Evolutionary conservation across 1,284 basidiomycete genomes (phyloP), one percentile per base, ranked within the genome.

Genomic region (Trametes polyzona): DNA sequence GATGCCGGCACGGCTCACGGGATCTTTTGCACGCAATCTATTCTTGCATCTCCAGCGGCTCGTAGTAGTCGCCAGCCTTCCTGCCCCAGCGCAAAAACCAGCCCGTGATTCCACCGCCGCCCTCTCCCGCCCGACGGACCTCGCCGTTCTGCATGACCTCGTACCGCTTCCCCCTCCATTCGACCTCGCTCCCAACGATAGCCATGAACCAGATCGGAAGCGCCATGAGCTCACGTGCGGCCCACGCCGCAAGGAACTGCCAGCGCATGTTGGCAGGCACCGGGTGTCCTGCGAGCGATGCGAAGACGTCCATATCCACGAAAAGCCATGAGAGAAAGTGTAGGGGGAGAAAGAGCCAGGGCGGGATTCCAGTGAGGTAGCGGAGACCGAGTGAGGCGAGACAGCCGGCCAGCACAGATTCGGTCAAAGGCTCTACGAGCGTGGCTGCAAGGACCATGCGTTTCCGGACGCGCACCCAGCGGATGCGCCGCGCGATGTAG

Each of bases 381-480:
- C 70, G 70, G 47, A 87, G 67, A 43, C 87, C 83, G 59, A 81
- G 74, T 17, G 83, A 77, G 14, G 83, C 84, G 58, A 95, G 81
- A 19, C 83, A 52, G 16, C 90, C 87, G 27, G 88, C 77, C 16
- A 93, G 71, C 33, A 96, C 72, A 35, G 85, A 88, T 74, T 98
- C 95, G 12, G 94, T 96, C 68, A 96, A 84, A 1, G 96, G 95
- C 71, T 98, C 95, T 24, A 91, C 65, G 49, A 96, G 58, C 0
- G 94, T 96, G 4, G 93, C 93, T 6, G 82, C 78, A 32, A 92
- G 72, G 1, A 92, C 89, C 94, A 97, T 97, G 67, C 87, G 87
- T 71, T 96, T 96, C 52, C 95, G 84, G 24, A 97, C 95, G 40
- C 95, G 86, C 67, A 98, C 95, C 95, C 95, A 98, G 7, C 95